Base-by-base conservation (phyloP, 805 yeast species). In the Danielozyma ontarioensis region DNA sequence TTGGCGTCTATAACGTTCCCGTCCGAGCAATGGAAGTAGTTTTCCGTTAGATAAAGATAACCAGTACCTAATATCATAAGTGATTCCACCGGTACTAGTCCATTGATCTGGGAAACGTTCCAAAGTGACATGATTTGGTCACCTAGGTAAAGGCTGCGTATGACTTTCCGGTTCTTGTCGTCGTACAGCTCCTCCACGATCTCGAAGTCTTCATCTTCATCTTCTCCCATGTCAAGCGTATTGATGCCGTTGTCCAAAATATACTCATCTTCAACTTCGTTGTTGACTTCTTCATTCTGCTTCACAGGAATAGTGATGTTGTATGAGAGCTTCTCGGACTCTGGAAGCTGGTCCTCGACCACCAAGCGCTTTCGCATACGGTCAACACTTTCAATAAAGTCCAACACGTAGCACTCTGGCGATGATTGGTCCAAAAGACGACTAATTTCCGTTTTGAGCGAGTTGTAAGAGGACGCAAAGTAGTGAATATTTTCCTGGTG, bases 81-180 rank as follows among this genome's bases (percentile, higher is more conserved):
- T 12, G 90, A 84, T 48, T 86, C 95, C 13, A 72, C 63, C 2
- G 88, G 78, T 19, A 79, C 84, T n/a, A 87, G 59, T 0, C 95
- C 96, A 36, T 80, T 60, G 14, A 88, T 74, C 31, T 78, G 76
- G 34, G 89, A 76, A 1, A 83, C 78, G 51, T 87, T 87, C 80
- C 85, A 80, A 13, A 87, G 58, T 11, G 75, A 74, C n/a, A 64
- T 70, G 16, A 88, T 83, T 29, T 70, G 70, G 51, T 87, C 96
- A 12, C 83, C 83, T 32, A 76, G 70, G 44, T 62, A 78, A 34
- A 87, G 59, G 45, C 84, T 74, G 37, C 89, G 69, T 14, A 86
- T 58, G 1, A 87, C 81, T 47, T 80, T 82, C 35, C 95, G 60
- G 51, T 86, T 84, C 45, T 76, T 77, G 51, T 85, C 94, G 40